Conservation (phyloP, 1,139 yeast species). For the Wickerhamomyces sp. region DNA sequence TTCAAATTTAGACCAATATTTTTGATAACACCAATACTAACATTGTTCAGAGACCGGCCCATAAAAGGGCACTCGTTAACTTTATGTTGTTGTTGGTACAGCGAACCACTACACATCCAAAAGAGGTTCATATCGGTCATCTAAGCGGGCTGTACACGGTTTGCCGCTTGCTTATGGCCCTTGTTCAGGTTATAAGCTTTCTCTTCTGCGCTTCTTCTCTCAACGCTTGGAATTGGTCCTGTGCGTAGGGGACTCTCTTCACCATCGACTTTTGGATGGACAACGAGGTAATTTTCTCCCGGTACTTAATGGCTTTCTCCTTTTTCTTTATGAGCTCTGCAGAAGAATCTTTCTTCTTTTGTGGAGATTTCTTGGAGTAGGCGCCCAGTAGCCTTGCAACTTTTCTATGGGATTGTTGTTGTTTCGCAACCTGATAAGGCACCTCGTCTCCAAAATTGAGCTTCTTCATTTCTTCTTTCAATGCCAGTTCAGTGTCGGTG, state of each 20-base stretch:
- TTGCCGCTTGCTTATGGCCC: no score
- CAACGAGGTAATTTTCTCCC: constrained; percentile 6
- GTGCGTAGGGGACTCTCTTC: constrained; percentile 17
- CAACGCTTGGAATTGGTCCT: constrained; percentile 15
- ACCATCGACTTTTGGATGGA: constrained; percentile 17
- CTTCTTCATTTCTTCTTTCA: constrained; percentile 4
- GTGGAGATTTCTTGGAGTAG: constrained; percentile 4
- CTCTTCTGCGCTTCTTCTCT: constrained; percentile 16
- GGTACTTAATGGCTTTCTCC: constrained; percentile 9
- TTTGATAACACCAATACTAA: no score
- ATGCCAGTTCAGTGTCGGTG: constrained; percentile 13
- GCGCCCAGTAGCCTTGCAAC: constrained; percentile 11
- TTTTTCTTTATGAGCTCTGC: constrained; percentile 5
- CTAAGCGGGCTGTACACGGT: no score
- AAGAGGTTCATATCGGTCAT: no score
- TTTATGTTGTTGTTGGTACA: no score
- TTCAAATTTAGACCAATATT: no score
- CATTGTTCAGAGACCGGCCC: no score
- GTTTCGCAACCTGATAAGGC: not conserved
- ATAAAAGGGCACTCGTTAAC: no score
- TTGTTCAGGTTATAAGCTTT: no score
- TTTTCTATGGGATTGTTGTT: constrained; percentile 3
- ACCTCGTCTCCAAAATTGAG: constrained; percentile 4
- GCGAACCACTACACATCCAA: no score
- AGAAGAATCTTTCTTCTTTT: not conserved